Evolutionary conservation across 176 grass and related monocot genomes (phyloP).

Genomic region (Poa pratensis): DNA sequence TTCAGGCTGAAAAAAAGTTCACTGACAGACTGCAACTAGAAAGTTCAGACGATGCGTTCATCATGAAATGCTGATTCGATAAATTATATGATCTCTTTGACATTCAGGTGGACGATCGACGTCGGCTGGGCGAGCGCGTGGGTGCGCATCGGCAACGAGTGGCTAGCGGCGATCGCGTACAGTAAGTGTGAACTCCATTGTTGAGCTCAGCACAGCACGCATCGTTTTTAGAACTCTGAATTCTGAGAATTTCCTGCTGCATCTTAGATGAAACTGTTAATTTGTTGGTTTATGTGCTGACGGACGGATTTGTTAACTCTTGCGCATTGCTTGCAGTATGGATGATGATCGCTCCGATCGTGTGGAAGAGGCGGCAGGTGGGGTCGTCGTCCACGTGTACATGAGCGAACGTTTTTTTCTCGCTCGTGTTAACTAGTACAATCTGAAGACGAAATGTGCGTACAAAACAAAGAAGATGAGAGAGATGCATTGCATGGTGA

Average conservation of each 20-base stretch:
- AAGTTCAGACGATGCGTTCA: not conserved
- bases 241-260: not conserved
- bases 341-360: constrained; percentile 35
- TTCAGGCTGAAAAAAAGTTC: not conserved
- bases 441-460: not conserved
- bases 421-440: not conserved
- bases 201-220: not conserved
- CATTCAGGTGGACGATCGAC: constrained; percentile 98
- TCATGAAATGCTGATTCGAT: not conserved
- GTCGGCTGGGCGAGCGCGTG: constrained; percentile 96
- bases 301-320: not conserved
- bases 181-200: constrained; percentile 50
- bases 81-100: not conserved
- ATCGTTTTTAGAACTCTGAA: no score
- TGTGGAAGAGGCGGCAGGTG: constrained; percentile 33
- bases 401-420: constrained; percentile 12
- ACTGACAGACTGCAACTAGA: not conserved
- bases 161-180: constrained; percentile 82
- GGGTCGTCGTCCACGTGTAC: constrained; percentile 8
- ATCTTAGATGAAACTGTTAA: no score
- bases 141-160: constrained; percentile 87
- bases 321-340: constrained; percentile 22
- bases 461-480: not conserved
- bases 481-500: not conserved
- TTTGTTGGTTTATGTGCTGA: not conserved